These are phyloP conservation scores for Penicillium hesseltinei DNA, from an alignment of 2,329 filamentous ascomycete genomes.

Conservation along the genomic window DNA sequence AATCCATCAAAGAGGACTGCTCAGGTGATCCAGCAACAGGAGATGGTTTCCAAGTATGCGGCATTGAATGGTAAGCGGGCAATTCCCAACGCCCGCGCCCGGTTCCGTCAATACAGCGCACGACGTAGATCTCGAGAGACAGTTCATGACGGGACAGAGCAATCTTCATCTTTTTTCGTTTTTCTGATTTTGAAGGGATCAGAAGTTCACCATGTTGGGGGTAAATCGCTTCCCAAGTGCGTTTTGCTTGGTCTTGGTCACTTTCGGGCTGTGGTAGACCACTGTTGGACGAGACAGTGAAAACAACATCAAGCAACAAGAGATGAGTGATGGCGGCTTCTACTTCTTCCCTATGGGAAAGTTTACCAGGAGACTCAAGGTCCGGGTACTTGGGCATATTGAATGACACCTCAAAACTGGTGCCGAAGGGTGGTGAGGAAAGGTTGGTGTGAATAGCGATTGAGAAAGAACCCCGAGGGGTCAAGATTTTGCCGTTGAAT, in stretches of 20 bases:
- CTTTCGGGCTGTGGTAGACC: not conserved
- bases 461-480: constrained; percentile 36
- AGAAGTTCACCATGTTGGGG: constrained; percentile 39
- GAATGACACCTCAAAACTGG: constrained; percentile 39
- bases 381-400: constrained; percentile 32
- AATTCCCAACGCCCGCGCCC: constrained; percentile 12
- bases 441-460: constrained; percentile 40
- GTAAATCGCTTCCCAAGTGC: constrained; percentile 32
- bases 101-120: constrained; percentile 19
- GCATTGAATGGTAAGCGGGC: constrained; percentile 9
- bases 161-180: constrained; percentile 35
- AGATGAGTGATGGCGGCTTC: constrained; percentile 36
- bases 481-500: constrained; percentile 38
- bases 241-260: not conserved
- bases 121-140: constrained; percentile 21
- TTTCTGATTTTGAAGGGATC: constrained; percentile 16
- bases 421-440: constrained; percentile 35
- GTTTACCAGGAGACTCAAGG: constrained; percentile 32
- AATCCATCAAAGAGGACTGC: constrained; percentile 27
- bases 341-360: constrained; percentile 36
- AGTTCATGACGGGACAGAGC: constrained; percentile 29
- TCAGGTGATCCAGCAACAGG: not conserved
- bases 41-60: constrained; percentile 26
- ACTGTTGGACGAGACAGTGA: constrained; percentile 26
- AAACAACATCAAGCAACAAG: constrained; percentile 40